Conservation (phyloP, 768 basidiomycete genomes). For the Pholiota molesta region DNA sequence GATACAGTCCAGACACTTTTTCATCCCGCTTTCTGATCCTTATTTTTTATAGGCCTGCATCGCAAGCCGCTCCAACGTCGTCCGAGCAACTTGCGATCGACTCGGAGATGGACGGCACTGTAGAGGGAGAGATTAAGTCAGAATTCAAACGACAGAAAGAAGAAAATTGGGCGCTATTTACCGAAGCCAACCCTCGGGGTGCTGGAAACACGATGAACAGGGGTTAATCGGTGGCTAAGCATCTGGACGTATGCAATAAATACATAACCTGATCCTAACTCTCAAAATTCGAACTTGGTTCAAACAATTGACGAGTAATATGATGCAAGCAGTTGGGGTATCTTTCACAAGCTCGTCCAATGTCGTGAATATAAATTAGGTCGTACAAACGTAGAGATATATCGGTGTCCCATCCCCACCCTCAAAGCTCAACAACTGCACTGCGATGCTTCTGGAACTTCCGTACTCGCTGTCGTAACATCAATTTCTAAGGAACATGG, state of each 20-base stretch:
- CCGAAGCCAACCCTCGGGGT: constrained; percentile 83
- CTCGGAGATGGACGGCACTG: constrained; percentile 84
- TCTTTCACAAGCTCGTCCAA: background rate
- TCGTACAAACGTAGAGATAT: constrained; percentile 23
- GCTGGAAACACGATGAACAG: constrained; percentile 98
- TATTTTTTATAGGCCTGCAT: constrained; percentile 54
- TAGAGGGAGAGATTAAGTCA: constrained; percentile 62
- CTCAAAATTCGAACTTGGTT: too few species aligned
- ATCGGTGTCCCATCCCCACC: constrained; percentile 11
- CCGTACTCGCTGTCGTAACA: constrained; percentile 71
- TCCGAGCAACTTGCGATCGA: constrained; percentile 80
- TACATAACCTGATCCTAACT: background rate
- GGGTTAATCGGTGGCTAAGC: constrained; percentile 46
- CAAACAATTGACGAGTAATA: background rate
- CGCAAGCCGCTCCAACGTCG: constrained; percentile 66
- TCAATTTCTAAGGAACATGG: constrained; percentile 73
- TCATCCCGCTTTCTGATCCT: background rate
- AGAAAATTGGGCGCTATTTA: constrained; percentile 90
- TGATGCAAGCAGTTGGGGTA: background rate
- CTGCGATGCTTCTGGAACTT: constrained; percentile 85
- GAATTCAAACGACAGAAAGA: constrained; percentile 85
- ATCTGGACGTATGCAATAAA: background rate
- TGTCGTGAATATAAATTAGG: constrained; percentile 19
- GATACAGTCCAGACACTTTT: constrained; percentile 24
- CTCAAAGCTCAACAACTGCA: constrained; percentile 68